These are phyloP conservation scores for Rusavskia elegans DNA, from an alignment of 495 filamentous ascomycete genomes.

Conservation along the genomic window DNA sequence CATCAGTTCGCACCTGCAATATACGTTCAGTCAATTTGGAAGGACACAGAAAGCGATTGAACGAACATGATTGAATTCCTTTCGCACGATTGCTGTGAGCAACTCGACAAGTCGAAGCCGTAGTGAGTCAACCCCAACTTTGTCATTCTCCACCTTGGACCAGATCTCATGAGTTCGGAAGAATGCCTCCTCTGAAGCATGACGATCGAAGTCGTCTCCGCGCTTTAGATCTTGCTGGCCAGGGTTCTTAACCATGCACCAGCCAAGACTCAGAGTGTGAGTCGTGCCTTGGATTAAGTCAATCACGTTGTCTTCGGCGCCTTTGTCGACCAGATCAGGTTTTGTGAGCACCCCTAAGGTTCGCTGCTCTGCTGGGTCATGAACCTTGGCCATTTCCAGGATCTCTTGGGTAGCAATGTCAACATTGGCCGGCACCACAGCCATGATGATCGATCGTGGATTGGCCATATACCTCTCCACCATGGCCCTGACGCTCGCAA, in stretches of 20 bases:
- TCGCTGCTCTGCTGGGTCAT: slow-evolving; percentile 31
- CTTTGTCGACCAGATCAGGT: slow-evolving; percentile 39
- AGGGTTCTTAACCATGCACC: slow-evolving; percentile 38
- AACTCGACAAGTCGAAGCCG: slow-evolving; percentile 26
- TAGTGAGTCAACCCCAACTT: slow-evolving; percentile 34
- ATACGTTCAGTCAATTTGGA: neutral
- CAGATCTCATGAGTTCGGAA: slow-evolving; percentile 22
- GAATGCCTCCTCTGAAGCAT: slow-evolving; percentile 13
- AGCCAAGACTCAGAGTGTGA: slow-evolving; percentile 32
- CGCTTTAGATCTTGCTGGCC: slow-evolving; percentile 21
- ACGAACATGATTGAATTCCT: slow-evolving; percentile 33
- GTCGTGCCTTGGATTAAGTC: slow-evolving; percentile 30
- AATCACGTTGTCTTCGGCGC: slow-evolving; percentile 25
- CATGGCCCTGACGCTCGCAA: slow-evolving; percentile 33
- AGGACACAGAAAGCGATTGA: no score
- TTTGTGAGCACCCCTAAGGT: slow-evolving; percentile 48
- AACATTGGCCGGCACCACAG: slow-evolving; percentile 45
- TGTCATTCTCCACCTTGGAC: slow-evolving; percentile 26
- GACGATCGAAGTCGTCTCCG: slow-evolving; percentile 2
- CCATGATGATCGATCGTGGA: slow-evolving; percentile 38
- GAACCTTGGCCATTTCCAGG: slow-evolving; percentile 31
- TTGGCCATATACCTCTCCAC: slow-evolving; percentile 38
- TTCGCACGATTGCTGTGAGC: slow-evolving; percentile 28
- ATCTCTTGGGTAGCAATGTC: slow-evolving; percentile 50
- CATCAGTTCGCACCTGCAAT: slow-evolving; percentile 26